A percentile compares a stretch with the other conserved stretches of the same genome.
These are phyloP conservation scores for Cladorrhinum samala DNA, from an alignment of 495 filamentous ascomycete species.

Conservation along the genomic window DNA sequence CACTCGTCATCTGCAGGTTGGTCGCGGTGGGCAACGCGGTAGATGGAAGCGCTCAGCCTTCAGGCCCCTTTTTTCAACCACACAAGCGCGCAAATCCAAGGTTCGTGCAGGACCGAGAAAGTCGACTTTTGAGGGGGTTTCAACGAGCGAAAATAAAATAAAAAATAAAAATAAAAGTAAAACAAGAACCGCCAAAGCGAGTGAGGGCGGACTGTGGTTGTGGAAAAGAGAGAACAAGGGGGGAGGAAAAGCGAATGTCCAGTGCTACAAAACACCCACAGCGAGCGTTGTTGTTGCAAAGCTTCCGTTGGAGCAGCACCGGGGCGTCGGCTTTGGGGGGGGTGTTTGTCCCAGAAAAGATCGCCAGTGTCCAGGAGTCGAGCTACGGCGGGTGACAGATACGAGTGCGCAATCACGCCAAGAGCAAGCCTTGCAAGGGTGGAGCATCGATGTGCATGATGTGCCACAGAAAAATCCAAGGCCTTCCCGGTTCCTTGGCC, in stretches of 20 bases:
- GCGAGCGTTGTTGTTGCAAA: constrained; percentile 8
- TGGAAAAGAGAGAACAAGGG: constrained; percentile 27
- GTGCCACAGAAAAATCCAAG: constrained; percentile 24
- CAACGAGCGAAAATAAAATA: neutral
- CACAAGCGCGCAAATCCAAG: no score
- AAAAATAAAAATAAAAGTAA: constrained; percentile 22
- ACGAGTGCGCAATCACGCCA: constrained; percentile 6
- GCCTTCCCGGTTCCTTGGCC: constrained; percentile 13
- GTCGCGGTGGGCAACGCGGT: constrained; percentile 15
- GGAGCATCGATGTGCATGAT: constrained; percentile 24
- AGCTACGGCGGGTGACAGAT: constrained; percentile 3
- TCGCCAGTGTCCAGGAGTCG: constrained; percentile 1
- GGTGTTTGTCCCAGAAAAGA: constrained; percentile 13
- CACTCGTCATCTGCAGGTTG: constrained; percentile 1
- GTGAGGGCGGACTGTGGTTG: constrained; percentile 29
- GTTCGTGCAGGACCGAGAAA: neutral
- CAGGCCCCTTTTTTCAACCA: constrained; percentile 6
- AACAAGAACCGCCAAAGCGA: constrained; percentile 49
- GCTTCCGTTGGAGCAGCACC: constrained; percentile 4
- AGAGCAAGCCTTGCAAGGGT: neutral
- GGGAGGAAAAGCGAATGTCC: constrained; percentile 20
- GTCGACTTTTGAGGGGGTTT: neutral
- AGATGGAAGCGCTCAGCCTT: constrained; percentile 1
- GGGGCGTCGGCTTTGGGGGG: constrained; percentile 6
- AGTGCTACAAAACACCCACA: constrained; percentile 12